Evolutionary conservation across 2,329 filamentous ascomycete genomes (phyloP).

Genomic region (Elsinoe fawcettii): DNA sequence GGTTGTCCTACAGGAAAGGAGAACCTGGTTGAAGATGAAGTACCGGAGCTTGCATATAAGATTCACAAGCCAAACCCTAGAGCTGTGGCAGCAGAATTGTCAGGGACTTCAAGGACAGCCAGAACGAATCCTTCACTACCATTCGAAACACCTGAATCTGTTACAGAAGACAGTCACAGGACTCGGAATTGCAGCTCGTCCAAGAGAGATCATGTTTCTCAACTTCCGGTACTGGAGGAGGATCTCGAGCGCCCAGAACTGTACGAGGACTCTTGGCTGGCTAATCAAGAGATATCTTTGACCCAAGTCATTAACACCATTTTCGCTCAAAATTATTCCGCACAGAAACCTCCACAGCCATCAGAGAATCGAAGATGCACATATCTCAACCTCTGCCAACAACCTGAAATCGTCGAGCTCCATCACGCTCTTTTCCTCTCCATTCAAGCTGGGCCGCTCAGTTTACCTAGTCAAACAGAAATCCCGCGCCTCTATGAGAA

Average conservation of each 20-base stretch:
- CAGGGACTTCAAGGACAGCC: neutral
- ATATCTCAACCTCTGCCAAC: constrained; percentile 49
- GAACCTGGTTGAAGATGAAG: neutral
- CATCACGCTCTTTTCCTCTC: constrained; percentile 53
- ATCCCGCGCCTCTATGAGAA: constrained; percentile 45
- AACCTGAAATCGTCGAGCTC: constrained; percentile 42
- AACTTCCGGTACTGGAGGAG: constrained; percentile 43
- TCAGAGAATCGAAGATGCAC: constrained; percentile 35
- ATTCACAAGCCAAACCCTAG: neutral
- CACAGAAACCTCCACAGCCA: constrained; percentile 8
- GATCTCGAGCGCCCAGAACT: constrained; percentile 49
- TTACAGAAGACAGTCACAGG: neutral
- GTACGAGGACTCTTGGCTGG: constrained; percentile 57
- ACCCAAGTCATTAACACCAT: constrained; percentile 53
- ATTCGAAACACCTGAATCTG: no score
- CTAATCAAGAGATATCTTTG: constrained; percentile 53
- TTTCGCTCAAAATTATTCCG: constrained; percentile 37
- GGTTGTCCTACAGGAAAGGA: constrained; percentile 10
- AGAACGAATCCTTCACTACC: neutral
- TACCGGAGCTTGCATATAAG: neutral
- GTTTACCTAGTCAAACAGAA: constrained; percentile 46
- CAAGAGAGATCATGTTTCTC: neutral
- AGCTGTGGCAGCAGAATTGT: no score
- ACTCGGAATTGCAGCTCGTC: neutral
- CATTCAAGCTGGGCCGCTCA: constrained; percentile 49